Percentiles rank a stretch among this genome's conserved stretches.
Evolutionary conservation across 2,329 filamentous ascomycete species (phyloP).

Genomic region (Aspergillus chevalieri): DNA sequence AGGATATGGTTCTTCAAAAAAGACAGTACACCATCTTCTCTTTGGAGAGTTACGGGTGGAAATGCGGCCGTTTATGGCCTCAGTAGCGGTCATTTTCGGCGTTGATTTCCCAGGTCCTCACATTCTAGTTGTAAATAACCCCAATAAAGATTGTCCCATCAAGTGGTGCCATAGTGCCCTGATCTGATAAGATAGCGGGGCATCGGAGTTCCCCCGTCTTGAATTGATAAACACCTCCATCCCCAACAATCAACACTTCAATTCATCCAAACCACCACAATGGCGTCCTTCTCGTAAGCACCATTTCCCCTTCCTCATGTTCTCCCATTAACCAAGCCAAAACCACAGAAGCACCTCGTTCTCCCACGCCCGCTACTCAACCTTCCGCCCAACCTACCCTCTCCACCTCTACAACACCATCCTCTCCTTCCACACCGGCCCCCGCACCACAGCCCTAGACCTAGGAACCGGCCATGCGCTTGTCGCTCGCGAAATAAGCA

Average conservation of each 20-base stretch:
- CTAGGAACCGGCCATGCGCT: constrained; percentile 5
- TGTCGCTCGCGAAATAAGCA: constrained; percentile 2
- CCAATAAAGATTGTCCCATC: no score
- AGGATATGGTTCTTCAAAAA: no score
- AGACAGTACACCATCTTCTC: no score
- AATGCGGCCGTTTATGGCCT: no score
- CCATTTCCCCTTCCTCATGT: not conserved
- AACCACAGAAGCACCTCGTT: constrained; percentile 3
- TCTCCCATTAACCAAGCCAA: not conserved
- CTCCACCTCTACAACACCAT: constrained; percentile 1
- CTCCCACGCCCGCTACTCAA: constrained; percentile 2
- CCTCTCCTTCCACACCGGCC: constrained; percentile 1
- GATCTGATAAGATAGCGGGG: no score
- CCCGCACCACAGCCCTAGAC: not conserved
- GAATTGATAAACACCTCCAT: not conserved
- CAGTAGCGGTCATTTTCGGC: no score
- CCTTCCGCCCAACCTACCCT: constrained; percentile 4
- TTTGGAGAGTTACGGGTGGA: no score
- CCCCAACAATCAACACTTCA: not conserved
- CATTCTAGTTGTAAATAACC: no score
- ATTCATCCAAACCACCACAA: not conserved
- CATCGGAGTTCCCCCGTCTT: no score
- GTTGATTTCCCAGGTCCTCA: no score
- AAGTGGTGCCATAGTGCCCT: no score
- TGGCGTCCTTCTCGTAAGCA: not conserved